Base-by-base conservation (phyloP, 2,329 filamentous ascomycete species). In the Colletotrichum filicis region DNA sequence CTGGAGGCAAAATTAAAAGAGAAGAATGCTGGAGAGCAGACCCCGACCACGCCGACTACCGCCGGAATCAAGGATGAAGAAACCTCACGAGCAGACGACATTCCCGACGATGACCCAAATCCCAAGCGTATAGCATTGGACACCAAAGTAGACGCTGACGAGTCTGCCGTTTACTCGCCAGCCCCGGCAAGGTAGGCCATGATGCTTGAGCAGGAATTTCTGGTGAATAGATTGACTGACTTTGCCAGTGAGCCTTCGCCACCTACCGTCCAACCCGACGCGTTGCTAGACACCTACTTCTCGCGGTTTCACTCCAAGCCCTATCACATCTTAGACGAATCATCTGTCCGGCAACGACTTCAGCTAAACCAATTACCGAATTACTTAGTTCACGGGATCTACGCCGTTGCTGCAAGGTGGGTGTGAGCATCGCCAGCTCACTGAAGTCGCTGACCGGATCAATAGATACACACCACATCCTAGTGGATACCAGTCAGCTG, bases 321-420 rank as follows among this genome's bases (percentile, higher is more conserved):
- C 1, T 97, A 93, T 76, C 91, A 94, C 78, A 92, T 97, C 64
- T 85, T 97, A 4, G 94, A 97, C 78, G 94, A 97, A 81, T 86
- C 91, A 0, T 90, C 89, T 0, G 92, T 93, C 11, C 88, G 94
- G 68, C 93, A 95, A 81, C 88, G 92, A 28, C 83, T 95, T 74
- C 92, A 94, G 76, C 82, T 91, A 11, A 91, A 91, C 61, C 92
- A 94, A 77, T 83, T 96, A 4, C 88, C 90, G 3, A 77, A 78
- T 28, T 89, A 87, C 76, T 82, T 91, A 55, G 80, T 88, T 7
- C 84, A 87, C 77, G 88, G 89, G 9, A 88, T 92, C 62, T 92
- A 88, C 76, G 90, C 90, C 19, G 86, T 93, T 61, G 89, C 89
- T 67, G 86, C 90, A 11, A 89, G 91, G 92, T 92, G 82, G 67